Percentiles rank a stretch among this genome's conserved stretches.
Evolutionary conservation across 2,329 filamentous ascomycete species (phyloP).

Genomic region (Xylariaceae sp.): DNA sequence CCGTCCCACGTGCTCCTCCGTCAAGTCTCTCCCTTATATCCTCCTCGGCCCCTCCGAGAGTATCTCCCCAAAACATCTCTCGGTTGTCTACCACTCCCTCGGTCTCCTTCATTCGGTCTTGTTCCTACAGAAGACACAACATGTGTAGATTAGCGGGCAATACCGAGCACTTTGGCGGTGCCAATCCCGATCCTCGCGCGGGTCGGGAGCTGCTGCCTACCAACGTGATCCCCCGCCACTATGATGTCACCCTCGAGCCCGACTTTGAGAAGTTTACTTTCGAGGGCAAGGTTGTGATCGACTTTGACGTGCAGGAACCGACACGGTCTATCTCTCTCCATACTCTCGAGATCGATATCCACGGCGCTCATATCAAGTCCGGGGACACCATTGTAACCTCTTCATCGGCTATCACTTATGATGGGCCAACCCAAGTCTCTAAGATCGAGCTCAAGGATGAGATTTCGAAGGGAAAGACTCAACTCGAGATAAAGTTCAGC

Average conservation of each 20-base stretch:
- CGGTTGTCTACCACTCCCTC: constrained; percentile 18
- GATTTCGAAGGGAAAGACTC: constrained; percentile 70
- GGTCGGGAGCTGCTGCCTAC: constrained; percentile 77
- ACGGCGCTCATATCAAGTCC: constrained; percentile 62
- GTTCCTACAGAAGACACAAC: constrained; percentile 65
- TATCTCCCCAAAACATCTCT: constrained; percentile 11
- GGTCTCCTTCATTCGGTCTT: constrained; percentile 40
- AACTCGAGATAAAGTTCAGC: constrained; percentile 69
- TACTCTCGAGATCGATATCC: constrained; percentile 78
- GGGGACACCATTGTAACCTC: constrained; percentile 52
- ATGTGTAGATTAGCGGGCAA: constrained; percentile 64
- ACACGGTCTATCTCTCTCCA: constrained; percentile 83
- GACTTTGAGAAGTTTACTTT: constrained; percentile 85
- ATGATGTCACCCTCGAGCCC: constrained; percentile 86
- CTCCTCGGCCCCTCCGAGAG: constrained; percentile 11
- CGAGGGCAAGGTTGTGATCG: constrained; percentile 76
- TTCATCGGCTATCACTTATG: constrained; percentile 63
- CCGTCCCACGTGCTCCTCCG: constrained; percentile 9
- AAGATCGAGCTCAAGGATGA: constrained; percentile 72
- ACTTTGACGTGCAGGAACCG: constrained; percentile 80
- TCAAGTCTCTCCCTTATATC: constrained; percentile 18
- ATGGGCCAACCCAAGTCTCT: constrained; percentile 75
- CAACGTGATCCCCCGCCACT: constrained; percentile 89
- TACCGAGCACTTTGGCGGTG: constrained; percentile 48
- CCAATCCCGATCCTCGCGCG: constrained; percentile 50